A percentile compares a stretch with the other conserved stretches of the same genome.
Conservation (phyloP, 371 early-diverging fungal genomes). For the Rhizomucor miehei region DNA sequence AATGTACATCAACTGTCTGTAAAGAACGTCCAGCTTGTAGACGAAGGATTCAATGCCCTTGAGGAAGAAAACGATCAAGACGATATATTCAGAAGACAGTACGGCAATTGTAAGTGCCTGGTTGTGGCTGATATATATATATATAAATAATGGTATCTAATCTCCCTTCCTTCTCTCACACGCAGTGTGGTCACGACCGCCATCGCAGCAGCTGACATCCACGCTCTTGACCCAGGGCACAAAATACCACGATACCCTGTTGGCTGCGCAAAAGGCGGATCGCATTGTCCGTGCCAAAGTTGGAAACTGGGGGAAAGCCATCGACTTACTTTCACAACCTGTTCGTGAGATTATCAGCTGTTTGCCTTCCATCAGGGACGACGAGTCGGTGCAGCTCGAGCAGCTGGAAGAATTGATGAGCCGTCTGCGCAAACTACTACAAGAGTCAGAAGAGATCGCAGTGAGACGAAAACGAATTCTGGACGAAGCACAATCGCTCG, state of each 20-base stretch:
- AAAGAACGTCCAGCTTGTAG: slow-evolving; percentile 50
- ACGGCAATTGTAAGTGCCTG: slow-evolving; percentile 31
- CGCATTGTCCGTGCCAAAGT: slow-evolving; percentile 62
- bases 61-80: slow-evolving; percentile 76
- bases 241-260: slow-evolving; percentile 60
- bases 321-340: slow-evolving; percentile 55
- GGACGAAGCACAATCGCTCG: slow-evolving; percentile 52
- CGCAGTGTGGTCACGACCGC: slow-evolving; percentile 62
- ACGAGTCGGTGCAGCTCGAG: slow-evolving; percentile 10
- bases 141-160: background rate
- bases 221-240: slow-evolving; percentile 57
- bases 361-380: slow-evolving; percentile 18
- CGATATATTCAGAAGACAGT: slow-evolving; percentile 55
- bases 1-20: slow-evolving; percentile 55
- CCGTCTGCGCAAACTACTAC: slow-evolving; percentile 12
- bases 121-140: background rate
- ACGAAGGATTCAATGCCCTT: slow-evolving; percentile 65
- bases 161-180: background rate
- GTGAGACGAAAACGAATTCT: slow-evolving; percentile 51
- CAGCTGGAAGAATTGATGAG: slow-evolving; percentile 10
- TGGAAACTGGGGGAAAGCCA: slow-evolving; percentile 58
- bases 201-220: slow-evolving; percentile 59
- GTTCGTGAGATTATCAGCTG: slow-evolving; percentile 16
- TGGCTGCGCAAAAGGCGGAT: slow-evolving; percentile 70
- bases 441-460: slow-evolving; percentile 17